Conservation (phyloP, 2,329 filamentous ascomycete genomes). For the Xylaria hypoxylon region DNA sequence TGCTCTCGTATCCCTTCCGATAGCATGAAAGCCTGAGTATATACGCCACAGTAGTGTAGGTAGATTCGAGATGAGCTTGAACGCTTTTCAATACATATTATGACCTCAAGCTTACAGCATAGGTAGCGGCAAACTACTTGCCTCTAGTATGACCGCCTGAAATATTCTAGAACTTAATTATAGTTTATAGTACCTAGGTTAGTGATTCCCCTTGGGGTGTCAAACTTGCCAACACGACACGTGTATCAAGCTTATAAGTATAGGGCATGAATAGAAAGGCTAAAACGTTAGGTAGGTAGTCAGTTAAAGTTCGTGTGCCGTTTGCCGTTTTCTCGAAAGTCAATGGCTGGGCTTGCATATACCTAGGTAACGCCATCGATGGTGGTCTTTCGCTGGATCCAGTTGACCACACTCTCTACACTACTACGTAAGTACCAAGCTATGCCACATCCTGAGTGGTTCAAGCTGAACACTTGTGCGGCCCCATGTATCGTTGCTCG, state of each 20-base stretch:
- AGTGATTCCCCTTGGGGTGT: slow-evolving; percentile 1
- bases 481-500: slow-evolving; percentile 25
- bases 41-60: neutral
- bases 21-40: neutral
- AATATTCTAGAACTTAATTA: neutral
- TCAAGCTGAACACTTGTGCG: neutral
- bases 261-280: neutral
- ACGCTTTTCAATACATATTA: neutral
- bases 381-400: slow-evolving; percentile 14
- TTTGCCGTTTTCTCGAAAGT: slow-evolving; percentile 20
- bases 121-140: neutral
- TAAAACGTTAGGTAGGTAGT: too few relatives aligned
- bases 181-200: too few relatives aligned
- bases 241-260: slow-evolving; percentile 13
- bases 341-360: slow-evolving; percentile 3
- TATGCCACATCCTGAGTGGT: slow-evolving; percentile 5
- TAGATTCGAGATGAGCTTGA: neutral
- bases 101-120: slow-evolving; percentile 7
- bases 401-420: neutral
- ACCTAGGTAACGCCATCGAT: slow-evolving; percentile 1
- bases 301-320: slow-evolving; percentile 22
- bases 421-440: neutral
- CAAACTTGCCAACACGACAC: slow-evolving; percentile 25
- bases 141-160: neutral
- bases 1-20: slow-evolving; percentile 16